Evolutionary conservation across 805 yeast species (phyloP), one percentile per base, ranked within the genome.

Genomic region (Zygoascus bituminiphila): DNA sequence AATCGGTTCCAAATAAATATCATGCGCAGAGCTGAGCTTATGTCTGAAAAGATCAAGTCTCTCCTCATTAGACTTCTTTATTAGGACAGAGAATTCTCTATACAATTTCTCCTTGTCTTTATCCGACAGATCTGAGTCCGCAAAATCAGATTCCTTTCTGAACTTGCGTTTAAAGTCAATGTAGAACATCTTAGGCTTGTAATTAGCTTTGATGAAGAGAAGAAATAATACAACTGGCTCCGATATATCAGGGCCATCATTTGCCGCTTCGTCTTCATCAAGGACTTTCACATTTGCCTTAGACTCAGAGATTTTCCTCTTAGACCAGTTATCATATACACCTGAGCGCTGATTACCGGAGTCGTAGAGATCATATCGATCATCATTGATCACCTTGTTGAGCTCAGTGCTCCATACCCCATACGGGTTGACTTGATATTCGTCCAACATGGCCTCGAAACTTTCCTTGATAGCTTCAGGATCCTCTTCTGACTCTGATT

Each of bases 391-490:
- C 0, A 79, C 53, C 44, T 65, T 66, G 10, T 58, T 54, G 9
- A 71, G 61, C 57, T 76, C 79, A 0, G 60, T 51, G 5, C 71
- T 71, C 82, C 82, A 79, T 0, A 73, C 55, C 1, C 72, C 64
- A 48, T 58, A 73, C 0, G 79, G 77, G 54, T 77, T 69, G 9
- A 74, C 50, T 0, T 59, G 23, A 20, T 56, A 41, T 8, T 57
- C 63, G 3, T 59, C 58, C 8, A 79, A 61, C 35, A 78, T 54
- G 6, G 57, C 50, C 5, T 57, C 47, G 52, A 77, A 77, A 25
- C 14, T 17, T 21, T 49, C 54, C 7, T n/a, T 29, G 12, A 50
- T 19, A 35, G 37, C 50, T n/a, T 15, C 46, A 5, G 42, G 54
- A 5, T 49, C 62, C 2, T 57, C 60, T 12, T 57, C 66, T 15